Base-by-base conservation (phyloP, 2,329 filamentous ascomycete species). In the Fonsecaea multimorphosa region DNA sequence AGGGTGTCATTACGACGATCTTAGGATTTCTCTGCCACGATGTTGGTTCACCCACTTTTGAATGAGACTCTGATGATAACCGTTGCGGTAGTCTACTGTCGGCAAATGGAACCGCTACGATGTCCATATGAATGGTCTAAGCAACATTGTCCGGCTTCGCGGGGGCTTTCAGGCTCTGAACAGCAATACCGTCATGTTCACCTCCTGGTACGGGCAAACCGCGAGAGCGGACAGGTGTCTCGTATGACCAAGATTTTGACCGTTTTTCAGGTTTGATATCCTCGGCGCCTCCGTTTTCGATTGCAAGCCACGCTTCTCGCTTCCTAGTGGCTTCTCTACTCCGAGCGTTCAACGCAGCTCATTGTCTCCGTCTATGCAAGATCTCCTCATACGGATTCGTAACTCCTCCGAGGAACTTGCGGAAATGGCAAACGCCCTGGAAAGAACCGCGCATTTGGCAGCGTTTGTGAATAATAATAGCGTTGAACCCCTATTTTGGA, bases 1-100 rank as follows among this genome's bases (percentile, higher is more conserved):
- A 70, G 7, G 66, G 71, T 0, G 63, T 73, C 29, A 62, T 73
- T 31, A 68, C 61, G 7, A 70, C 69, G 2, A 55, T 73, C n/a
- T 49, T 73, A 0, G 71, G 71, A 9, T 65, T 73, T 59, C 70
- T 73, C n/a, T 73, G 71, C 24, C 71, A 73, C 38, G 71, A 73
- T 69, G 71, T 73, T 12, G 14, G 69, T 67, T 22, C 27, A 34
- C 12, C 22, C 38, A 64, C 58, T 52, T 67, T 36, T 16, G 19
- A 16, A 19, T 44, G 16, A 4, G n/a, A 29, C 11, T 4, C 14
- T 19, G 44, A 5, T 32, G 31, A 24, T 46, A 59, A 51, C n/a
- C 22, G n/a, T 57, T 54, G 6, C 24, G n/a, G 29, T 44, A 67
- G 65, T 60, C 61, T 51, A 71, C 71, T 54, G 65, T 73, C 3